Base-by-base conservation (phyloP, 805 yeast genomes). In the Saccharomycopsis sp. region DNA sequence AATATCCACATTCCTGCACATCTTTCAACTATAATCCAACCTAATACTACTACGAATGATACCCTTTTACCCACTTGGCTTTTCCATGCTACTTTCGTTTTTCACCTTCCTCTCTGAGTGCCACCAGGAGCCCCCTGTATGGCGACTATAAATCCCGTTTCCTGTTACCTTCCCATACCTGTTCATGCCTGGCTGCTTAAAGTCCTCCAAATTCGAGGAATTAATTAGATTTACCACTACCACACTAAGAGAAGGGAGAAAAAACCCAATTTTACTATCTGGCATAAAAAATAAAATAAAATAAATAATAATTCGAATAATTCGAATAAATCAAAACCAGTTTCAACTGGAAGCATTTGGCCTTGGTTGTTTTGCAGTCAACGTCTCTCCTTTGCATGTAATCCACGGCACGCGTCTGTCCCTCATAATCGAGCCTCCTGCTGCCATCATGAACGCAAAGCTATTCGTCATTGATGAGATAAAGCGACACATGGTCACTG, bases 391-490 rank as follows among this genome's bases (percentile, higher is more conserved):
- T 29, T 29, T 29, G 38, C 38, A 7, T 29, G 38, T 29, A 29
- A 29, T 5, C 38, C 38, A 29, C 38, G 12, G 9, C 38, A 29
- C 38, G 12, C 38, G 12, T n/a, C n/a, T n/a, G n/a, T n/a, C 38
- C 38, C 9, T 12, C 5, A 12, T 29, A 29, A 29, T 7, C 38
- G 12, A 29, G 38, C 38, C 38, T 7, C 38, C 9, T 12, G 12
- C 5, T 7, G 5, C 38, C 38, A 29, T 7, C 5, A 44, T 44
- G 49, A 44, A 44, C 12, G 3, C 49, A 17, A 44, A 44, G 22
- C 22, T 44, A 12, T 52, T 54, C 55, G 42, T 47, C 9, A 54
- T 25, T 20, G 59, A 59, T 12, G 60, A 59, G 7, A 24, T 61
- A 23, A 56, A 52, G 35, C 38, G 29, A 5, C 50, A 56, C 25